phyloP scores from a whole-genome alignment of 2,329 filamentous ascomycete species.

The Coniella lustricola region DNA sequence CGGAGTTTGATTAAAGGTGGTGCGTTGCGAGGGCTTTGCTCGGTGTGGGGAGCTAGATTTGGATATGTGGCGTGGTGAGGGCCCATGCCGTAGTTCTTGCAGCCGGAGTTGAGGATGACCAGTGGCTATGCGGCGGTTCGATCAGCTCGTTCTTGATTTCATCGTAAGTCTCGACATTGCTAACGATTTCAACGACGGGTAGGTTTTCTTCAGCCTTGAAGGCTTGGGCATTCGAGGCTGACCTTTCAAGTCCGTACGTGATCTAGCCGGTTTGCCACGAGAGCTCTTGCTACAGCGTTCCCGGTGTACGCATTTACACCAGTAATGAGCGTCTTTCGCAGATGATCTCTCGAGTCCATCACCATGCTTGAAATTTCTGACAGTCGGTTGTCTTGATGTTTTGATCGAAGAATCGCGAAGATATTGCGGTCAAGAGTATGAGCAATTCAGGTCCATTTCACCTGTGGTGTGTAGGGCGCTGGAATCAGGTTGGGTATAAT shows the following conservation, averaged over 20 bases:
- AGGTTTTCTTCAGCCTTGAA: slow-evolving; percentile 31
- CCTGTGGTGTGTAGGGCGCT: no score
- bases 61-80: slow-evolving; percentile 28
- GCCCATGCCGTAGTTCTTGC: slow-evolving; percentile 41
- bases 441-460: no score
- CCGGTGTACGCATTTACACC: slow-evolving; percentile 45
- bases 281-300: slow-evolving; percentile 36
- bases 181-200: slow-evolving; percentile 33
- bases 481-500: no score
- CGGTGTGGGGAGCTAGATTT: slow-evolving; percentile 33
- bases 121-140: no score
- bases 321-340: slow-evolving; percentile 36
- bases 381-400: no score
- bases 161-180: slow-evolving; percentile 25
- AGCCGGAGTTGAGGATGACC: slow-evolving; percentile 40
- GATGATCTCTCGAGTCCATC: no score
- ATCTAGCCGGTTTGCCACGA: slow-evolving; percentile 37
- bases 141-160: slow-evolving; percentile 25
- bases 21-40: slow-evolving; percentile 32
- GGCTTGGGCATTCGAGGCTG: slow-evolving; percentile 21
- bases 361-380: no score
- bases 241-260: slow-evolving; percentile 38
- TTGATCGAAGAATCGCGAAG: no score
- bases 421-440: no score
- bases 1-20: slow-evolving; percentile 25